Evolutionary conservation across 257 asterid species (phyloP), one percentile per base, ranked within the genome.

Genomic region (Plectranthus barbatus): DNA sequence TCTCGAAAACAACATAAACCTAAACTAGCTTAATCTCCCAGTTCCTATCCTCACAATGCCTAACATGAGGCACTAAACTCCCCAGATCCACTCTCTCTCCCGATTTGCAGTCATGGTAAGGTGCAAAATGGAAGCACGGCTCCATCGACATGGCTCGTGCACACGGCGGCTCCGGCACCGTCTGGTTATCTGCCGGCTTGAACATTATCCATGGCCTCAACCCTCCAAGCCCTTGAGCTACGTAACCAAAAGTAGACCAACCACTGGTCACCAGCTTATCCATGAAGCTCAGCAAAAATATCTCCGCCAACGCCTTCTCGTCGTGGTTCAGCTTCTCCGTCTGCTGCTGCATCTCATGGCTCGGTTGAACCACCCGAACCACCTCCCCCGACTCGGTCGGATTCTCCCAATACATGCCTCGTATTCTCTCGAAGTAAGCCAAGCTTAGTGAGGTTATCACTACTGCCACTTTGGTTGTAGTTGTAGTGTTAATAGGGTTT

Each of bases 231-330:
- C 4, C 9, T 17, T 15, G 51, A 1, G 11, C 51, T 24, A 46
- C 51, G 11, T 46, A 46, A 5, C 51, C 51, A 13, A 46, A 46
- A 5, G 51, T 46, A 7, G 51, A 46, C 23, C 23, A 17, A 15
- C 90, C 76, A 45, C 90, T 88, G 13, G 92, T 88, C 15, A 83
- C 90, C 76, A 86, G 44, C 51, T 82, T 86, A 64, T 88, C 96
- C 41, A 74, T 73, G 53, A 86, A 66, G 72, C 95, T 82, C 62
- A 88, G 77, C 19, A 88, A 64, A 61, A 86, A 88, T 69, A 88
- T 88, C 51, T 88, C 95, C 0, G 95, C 93, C 90, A 77, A 86
- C 1, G 90, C 93, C 71, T 82, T 86, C 15, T 75, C 54, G 33
- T 83, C 74, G 51, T 85, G 92, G 64, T 64, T 69, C 53, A 7